phyloP scores from a whole-genome alignment of 2,329 filamentous ascomycete genomes.

The Nigrospora sphaerica region DNA sequence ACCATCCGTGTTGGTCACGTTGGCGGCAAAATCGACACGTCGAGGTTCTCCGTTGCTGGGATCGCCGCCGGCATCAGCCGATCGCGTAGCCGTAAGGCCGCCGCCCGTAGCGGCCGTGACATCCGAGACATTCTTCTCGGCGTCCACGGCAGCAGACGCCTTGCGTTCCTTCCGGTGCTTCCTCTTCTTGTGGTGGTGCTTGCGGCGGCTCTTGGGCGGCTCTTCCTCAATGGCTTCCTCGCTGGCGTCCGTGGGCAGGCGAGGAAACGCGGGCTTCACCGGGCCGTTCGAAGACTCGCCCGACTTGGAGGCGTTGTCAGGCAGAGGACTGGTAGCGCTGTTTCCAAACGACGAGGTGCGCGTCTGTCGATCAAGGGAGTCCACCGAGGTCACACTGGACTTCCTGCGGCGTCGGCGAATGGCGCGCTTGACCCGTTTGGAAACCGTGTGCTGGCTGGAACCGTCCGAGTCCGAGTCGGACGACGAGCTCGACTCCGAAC shows the following conservation, averaged over 20 bases:
- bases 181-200: constrained; percentile 34
- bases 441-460: constrained; percentile 60
- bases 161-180: constrained; percentile 29
- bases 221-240: constrained; percentile 42
- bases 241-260: constrained; percentile 28
- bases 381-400: constrained; percentile 65
- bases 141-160: constrained; percentile 9
- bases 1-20: constrained; percentile 14
- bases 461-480: constrained; percentile 63
- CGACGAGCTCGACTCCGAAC: constrained; percentile 46
- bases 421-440: constrained; percentile 68
- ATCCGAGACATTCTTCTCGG: constrained; percentile 8
- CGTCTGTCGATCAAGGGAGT: constrained; percentile 34
- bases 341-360: constrained; percentile 36
- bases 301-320: constrained; percentile 27
- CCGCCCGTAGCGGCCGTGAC: not conserved
- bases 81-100: constrained; percentile 3
- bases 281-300: constrained; percentile 31
- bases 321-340: constrained; percentile 21
- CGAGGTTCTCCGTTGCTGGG: constrained; percentile 34
- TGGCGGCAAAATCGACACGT: constrained; percentile 50
- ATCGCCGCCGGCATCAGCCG: constrained; percentile 1
- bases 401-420: constrained; percentile 70
- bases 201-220: constrained; percentile 18
- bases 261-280: constrained; percentile 18